Evolutionary conservation across 805 yeast species (phyloP).

Genomic region (Candida manassasensis): DNA sequence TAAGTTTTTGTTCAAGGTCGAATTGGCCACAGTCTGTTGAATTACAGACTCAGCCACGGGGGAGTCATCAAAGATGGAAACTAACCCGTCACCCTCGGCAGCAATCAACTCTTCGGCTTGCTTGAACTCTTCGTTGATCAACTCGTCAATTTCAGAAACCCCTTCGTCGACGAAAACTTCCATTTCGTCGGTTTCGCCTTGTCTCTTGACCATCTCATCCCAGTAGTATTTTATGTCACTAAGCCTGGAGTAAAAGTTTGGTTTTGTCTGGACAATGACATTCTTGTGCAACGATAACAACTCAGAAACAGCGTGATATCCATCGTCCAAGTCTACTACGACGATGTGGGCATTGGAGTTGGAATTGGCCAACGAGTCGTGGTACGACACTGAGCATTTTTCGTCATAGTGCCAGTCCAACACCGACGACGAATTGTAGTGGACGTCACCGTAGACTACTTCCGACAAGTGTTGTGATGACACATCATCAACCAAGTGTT

Average conservation of each 20-base stretch:
- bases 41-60: conserved; percentile 2
- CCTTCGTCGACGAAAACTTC: conserved; percentile 9
- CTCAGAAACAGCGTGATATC: conserved; percentile 1
- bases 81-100: conserved; percentile 23
- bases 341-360: conserved; percentile 10
- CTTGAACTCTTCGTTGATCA: conserved; percentile 26
- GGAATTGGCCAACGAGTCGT: conserved; percentile 2
- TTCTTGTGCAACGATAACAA: conserved; percentile 1
- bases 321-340: conserved; percentile 23
- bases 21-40: conserved; percentile 1
- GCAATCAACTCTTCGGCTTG: conserved; percentile 29
- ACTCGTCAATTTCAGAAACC: conserved; percentile 5
- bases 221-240: conserved; percentile 10
- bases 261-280: conserved; percentile 28
- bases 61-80: conserved; percentile 16
- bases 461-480: background rate
- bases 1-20: conserved; percentile 30
- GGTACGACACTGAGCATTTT: conserved; percentile 2
- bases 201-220: conserved; percentile 2
- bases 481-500: background rate
- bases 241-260: conserved; percentile 20
- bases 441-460: conserved; percentile 10
- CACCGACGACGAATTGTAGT: conserved; percentile 13
- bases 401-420: conserved; percentile 12
- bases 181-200: conserved; percentile 3